Evolutionary conservation across 164 flowering plant genomes (phyloP), one percentile per base, ranked within the genome.

Genomic region (Cinnamomum chago): DNA sequence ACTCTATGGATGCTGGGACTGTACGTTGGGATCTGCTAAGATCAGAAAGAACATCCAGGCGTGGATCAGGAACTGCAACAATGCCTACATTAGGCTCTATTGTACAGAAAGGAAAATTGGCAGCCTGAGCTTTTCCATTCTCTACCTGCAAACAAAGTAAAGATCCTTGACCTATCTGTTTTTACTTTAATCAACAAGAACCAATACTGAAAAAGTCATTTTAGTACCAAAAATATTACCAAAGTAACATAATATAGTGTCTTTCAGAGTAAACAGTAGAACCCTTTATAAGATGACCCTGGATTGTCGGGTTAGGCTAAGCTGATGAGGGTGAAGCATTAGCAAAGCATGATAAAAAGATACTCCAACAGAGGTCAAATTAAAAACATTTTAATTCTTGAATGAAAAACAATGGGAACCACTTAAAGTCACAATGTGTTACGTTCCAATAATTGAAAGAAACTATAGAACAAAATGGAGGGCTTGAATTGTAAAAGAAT

Each of bases 51-150:
- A 92, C 92, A 58, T 81, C 74, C 58, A 96, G 89, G 72, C 98
- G 92, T 50, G 86, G 77, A 85, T 96, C 99, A 10, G 99, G 99
- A 73, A 96, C 98, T 35, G 91, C 97, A 80, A 96, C 97, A 67
- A 86, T 89, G 67, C 99, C 99, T 27, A 96, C 97, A 83, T 96
- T 96, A 62, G 98, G 99, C 83, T 96, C 99, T 76, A 96, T 96
- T 17, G 99, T 96, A 74, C 99, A 96, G 78, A 96, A 96, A 15
- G 99, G 99, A 74, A 87, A 96, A 84, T 96, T 96, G 58, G 99
- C 99, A 83, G 98, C 99, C 81, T 96, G 99, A 79, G 99, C 99
- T 80, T 94, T 96, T 65, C 98, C 99, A 83, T 94, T 96, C 82
- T 96, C 99, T 70, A 96, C 98, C 99, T 95, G 79, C 66, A 82